Percentiles rank a stretch among this genome's conserved stretches.
These are phyloP conservation scores for Fusarium solani-melongenae DNA, from an alignment of 2,329 filamentous ascomycete species.

Conservation along the genomic window DNA sequence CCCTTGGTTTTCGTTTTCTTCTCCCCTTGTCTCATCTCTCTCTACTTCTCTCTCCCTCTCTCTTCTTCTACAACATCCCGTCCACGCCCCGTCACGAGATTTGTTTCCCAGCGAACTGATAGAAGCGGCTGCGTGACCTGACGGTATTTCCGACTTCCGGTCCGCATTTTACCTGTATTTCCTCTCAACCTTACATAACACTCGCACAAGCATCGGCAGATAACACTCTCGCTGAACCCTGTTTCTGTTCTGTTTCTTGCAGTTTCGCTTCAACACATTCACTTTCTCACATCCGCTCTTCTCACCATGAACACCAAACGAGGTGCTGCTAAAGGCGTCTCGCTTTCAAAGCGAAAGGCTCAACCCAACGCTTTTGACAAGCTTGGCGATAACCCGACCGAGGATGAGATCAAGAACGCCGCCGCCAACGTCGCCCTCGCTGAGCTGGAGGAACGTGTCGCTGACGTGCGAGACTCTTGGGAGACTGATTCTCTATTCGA, in stretches of 20 bases:
- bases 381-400: constrained; percentile 48
- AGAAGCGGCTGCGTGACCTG: not conserved
- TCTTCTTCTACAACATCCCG: not conserved
- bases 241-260: not conserved
- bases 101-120: not conserved
- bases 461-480: constrained; percentile 66
- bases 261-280: not conserved
- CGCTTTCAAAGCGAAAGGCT: constrained; percentile 48
- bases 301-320: constrained; percentile 46
- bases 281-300: not conserved
- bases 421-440: constrained; percentile 51
- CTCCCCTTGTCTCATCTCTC: not conserved
- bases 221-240: not conserved
- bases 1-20: not conserved
- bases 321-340: constrained; percentile 45
- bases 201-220: constrained; percentile 15
- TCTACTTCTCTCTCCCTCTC: not conserved
- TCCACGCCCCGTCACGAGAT: not conserved
- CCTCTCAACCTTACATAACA: constrained; percentile 13
- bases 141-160: not conserved
- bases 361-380: constrained; percentile 51
- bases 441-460: constrained; percentile 64
- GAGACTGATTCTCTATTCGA: constrained; percentile 73
- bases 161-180: not conserved
- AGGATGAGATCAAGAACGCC: constrained; percentile 50